Percentiles rank a stretch among this genome's conserved stretches.
Evolutionary conservation across 768 basidiomycete genomes (phyloP).

Genomic region (Suillus plorans): DNA sequence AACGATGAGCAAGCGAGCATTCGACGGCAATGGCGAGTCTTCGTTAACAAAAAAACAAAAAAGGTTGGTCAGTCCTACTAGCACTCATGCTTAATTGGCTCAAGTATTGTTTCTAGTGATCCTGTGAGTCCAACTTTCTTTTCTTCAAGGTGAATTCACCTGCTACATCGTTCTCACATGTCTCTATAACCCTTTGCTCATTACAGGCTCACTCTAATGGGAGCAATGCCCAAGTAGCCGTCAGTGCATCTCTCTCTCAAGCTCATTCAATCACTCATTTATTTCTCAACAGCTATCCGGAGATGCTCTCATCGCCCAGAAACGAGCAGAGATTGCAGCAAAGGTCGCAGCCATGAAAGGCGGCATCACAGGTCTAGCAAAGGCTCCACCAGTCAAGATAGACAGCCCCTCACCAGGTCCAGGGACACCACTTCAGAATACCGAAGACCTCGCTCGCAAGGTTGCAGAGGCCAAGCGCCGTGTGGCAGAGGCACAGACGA

Average conservation of each 20-base stretch:
- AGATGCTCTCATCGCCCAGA: slow-evolving; percentile 76
- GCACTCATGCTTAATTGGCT: slow-evolving; percentile 7
- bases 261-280: slow-evolving; percentile 1
- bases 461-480: slow-evolving; percentile 86
- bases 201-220: slow-evolving; percentile 54
- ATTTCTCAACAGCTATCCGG: slow-evolving; percentile 39
- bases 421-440: slow-evolving; percentile 40
- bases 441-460: slow-evolving; percentile 65
- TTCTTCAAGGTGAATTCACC: slow-evolving; percentile 71
- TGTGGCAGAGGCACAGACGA: slow-evolving; percentile 80
- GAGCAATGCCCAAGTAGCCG: slow-evolving; percentile 38
- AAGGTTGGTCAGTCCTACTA: slow-evolving; percentile 47
- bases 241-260: slow-evolving; percentile 33
- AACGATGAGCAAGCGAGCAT: slow-evolving; percentile 64
- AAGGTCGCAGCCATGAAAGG: slow-evolving; percentile 78
- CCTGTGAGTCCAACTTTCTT: slow-evolving; percentile 57
- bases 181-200: slow-evolving; percentile 65
- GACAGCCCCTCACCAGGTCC: slow-evolving; percentile 37
- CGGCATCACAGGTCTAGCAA: slow-evolving; percentile 31
- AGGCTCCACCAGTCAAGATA: slow-evolving; percentile 12
- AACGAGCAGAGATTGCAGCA: slow-evolving; percentile 81
- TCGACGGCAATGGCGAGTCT: slow-evolving; percentile 53
- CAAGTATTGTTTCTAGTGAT: slow-evolving; percentile 46
- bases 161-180: slow-evolving; percentile 55
- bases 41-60: slow-evolving; percentile 58